Evolutionary conservation across 2,329 filamentous ascomycete genomes (phyloP).

Genomic region (Exutisphaerella laricina): DNA sequence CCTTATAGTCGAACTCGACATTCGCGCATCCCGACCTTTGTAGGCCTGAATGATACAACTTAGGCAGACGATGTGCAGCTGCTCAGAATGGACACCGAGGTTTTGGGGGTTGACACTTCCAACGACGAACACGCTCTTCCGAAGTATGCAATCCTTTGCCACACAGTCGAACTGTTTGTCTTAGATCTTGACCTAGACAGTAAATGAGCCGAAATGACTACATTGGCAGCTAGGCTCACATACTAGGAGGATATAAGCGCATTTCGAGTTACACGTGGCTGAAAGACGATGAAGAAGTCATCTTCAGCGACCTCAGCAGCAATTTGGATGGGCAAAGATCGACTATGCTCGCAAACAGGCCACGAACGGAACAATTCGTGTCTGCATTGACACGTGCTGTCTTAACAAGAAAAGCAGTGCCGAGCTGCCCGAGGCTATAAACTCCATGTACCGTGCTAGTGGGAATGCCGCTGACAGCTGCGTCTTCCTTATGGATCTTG

Average conservation of each 20-base stretch:
- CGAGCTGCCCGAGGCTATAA: constrained; percentile 19
- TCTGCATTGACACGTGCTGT: constrained; percentile 23
- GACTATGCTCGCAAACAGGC: constrained; percentile 10
- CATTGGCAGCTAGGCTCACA: no score
- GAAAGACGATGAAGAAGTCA: constrained; percentile 3
- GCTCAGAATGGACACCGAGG: neutral
- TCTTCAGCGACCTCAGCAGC: constrained; percentile 8
- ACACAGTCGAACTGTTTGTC: no score
- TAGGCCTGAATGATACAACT: neutral
- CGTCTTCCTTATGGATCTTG: constrained; percentile 10
- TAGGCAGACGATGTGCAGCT: neutral
- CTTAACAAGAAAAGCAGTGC: constrained; percentile 17
- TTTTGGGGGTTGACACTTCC: neutral
- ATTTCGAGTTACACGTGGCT: constrained; percentile 8
- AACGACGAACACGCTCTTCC: constrained; percentile 2
- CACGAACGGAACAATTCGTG: constrained; percentile 6
- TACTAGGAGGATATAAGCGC: no score
- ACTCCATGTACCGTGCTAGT: constrained; percentile 21
- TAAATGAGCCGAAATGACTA: no score
- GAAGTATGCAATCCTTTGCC: constrained; percentile 1
- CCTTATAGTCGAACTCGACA: neutral
- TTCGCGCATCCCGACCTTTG: neutral
- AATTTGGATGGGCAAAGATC: constrained; percentile 12
- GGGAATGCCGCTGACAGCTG: constrained; percentile 13
- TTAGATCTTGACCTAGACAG: no score